These are phyloP conservation scores for Hymenoscyphus infarciens DNA, from an alignment of 2,329 filamentous ascomycete species.

Conservation along the genomic window DNA sequence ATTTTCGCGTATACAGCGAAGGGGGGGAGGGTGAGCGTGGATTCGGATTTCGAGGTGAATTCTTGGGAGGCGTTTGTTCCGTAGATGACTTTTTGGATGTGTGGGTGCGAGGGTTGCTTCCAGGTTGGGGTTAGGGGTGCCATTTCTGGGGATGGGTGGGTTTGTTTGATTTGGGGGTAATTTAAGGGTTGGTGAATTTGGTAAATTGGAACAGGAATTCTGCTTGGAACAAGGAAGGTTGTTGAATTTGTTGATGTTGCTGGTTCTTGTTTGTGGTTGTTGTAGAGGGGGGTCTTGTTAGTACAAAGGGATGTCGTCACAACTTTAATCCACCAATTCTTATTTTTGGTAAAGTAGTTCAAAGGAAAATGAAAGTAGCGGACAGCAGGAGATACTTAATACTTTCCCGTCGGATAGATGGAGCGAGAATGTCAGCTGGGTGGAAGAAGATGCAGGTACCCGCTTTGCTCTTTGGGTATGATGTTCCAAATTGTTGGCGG, in stretches of 20 bases:
- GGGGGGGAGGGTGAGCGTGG: slow-evolving; percentile 51
- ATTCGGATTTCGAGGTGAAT: slow-evolving; percentile 59
- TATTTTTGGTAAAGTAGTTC: no score
- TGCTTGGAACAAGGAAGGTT: no score
- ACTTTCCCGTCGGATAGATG: neutral
- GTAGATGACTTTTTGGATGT: slow-evolving; percentile 52
- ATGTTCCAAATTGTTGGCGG: neutral
- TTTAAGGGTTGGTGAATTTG: no score
- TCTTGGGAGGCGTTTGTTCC: slow-evolving; percentile 42
- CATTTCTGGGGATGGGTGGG: slow-evolving; percentile 39
- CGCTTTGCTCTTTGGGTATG: neutral
- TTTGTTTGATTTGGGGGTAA: neutral
- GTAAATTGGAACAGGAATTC: no score
- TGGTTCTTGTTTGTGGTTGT: no score
- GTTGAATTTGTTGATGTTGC: no score
- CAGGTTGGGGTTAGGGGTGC: slow-evolving; percentile 56
- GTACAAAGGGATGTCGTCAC: neutral
- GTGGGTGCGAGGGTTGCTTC: slow-evolving; percentile 57
- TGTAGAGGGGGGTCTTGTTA: neutral
- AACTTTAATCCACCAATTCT: neutral
- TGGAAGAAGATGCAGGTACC: neutral
- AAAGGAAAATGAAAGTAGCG: neutral
- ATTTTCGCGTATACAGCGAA: slow-evolving; percentile 66
- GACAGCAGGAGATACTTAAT: slow-evolving; percentile 1
- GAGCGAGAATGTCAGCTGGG: neutral